Percentiles rank a stretch among this genome's conserved stretches.
Conservation (phyloP, 2,329 filamentous ascomycete species). For the Fusarium succisae region DNA sequence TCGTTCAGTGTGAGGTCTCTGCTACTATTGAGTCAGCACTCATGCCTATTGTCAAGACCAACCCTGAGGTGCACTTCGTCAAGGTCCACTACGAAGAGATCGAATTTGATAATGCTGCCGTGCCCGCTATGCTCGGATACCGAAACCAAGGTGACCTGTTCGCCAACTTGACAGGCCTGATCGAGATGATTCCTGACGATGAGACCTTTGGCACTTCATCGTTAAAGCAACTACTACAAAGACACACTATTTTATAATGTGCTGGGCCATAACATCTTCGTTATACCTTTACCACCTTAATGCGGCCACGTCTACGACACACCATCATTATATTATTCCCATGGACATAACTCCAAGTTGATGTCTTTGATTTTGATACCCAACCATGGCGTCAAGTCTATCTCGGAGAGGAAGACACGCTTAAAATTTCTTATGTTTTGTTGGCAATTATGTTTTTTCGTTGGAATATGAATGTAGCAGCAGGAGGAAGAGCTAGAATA, state of each 20-base stretch:
- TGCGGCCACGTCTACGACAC: slow-evolving; percentile 41
- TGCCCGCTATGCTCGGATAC: slow-evolving; percentile 91
- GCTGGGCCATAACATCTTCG: slow-evolving; percentile 11
- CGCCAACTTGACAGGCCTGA: slow-evolving; percentile 85
- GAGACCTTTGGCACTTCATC: slow-evolving; percentile 66
- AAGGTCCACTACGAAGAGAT: slow-evolving; percentile 92
- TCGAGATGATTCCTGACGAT: slow-evolving; percentile 83
- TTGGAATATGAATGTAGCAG: slow-evolving; percentile 16
- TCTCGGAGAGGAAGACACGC: slow-evolving; percentile 23
- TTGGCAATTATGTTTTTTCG: slow-evolving; percentile 5
- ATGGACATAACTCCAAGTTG: slow-evolving; percentile 13
- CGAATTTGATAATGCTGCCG: slow-evolving; percentile 88
- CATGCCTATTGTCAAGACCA: slow-evolving; percentile 73
- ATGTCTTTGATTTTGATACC: slow-evolving; percentile 42
- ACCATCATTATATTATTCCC: slow-evolving; percentile 18
- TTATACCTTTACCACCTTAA: slow-evolving; percentile 32
- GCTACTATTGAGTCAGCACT: slow-evolving; percentile 82
- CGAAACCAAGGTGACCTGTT: slow-evolving; percentile 88
- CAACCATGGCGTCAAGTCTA: slow-evolving; percentile 10
- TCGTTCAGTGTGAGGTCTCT: slow-evolving; percentile 77
- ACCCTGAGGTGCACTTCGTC: slow-evolving; percentile 83
- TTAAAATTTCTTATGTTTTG: slow-evolving; percentile 22
- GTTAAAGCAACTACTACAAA: slow-evolving; percentile 62
- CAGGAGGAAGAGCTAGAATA: slow-evolving; percentile 5
- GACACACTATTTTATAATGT: slow-evolving; percentile 61